Percentiles rank a stretch among this genome's conserved stretches.
Conservation (phyloP, 202 grass and related monocot species). For the Tripidium arundinaceum region DNA sequence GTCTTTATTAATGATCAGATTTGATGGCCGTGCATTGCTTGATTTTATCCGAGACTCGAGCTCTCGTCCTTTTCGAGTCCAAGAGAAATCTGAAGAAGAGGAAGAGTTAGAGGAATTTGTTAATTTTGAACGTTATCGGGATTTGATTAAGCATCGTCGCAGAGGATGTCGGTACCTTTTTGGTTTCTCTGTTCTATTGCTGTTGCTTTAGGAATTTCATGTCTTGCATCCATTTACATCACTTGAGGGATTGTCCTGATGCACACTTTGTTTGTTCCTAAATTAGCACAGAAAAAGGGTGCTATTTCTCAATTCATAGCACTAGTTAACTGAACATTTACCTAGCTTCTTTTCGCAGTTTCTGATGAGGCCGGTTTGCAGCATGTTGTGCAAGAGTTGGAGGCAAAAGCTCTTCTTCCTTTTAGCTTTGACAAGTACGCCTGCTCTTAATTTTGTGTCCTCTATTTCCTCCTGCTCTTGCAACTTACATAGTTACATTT, state of each 20-base stretch:
- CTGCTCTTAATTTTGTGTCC: constrained; percentile 13
- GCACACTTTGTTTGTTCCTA: neutral
- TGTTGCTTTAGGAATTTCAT: constrained; percentile 32
- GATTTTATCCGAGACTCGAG: constrained; percentile 86
- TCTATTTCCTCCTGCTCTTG: neutral
- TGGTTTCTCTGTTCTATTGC: constrained; percentile 50
- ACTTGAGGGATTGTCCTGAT: neutral
- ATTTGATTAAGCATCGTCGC: constrained; percentile 99
- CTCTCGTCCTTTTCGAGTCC: constrained; percentile 54
- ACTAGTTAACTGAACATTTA: constrained; percentile 11
- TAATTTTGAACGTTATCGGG: constrained; percentile 99
- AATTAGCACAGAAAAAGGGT: neutral
- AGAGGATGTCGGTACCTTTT: constrained; percentile 99
- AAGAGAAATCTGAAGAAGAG: constrained; percentile 86
- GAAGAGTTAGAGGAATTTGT: constrained; percentile 99
- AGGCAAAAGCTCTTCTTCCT: constrained; percentile 68
- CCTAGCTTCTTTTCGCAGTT: constrained; percentile 48
- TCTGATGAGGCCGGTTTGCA: constrained; percentile 81
- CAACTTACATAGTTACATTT: constrained; percentile 1
- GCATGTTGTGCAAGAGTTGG: constrained; percentile 82
- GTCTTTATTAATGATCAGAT: constrained; percentile 50
- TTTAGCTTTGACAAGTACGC: constrained; percentile 78
- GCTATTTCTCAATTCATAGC: neutral
- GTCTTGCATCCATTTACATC: constrained; percentile 18
- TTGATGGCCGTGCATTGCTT: constrained; percentile 93